Conservation (phyloP, 1,139 yeast species). For the Spencermartinsiella ligniputridi region DNA sequence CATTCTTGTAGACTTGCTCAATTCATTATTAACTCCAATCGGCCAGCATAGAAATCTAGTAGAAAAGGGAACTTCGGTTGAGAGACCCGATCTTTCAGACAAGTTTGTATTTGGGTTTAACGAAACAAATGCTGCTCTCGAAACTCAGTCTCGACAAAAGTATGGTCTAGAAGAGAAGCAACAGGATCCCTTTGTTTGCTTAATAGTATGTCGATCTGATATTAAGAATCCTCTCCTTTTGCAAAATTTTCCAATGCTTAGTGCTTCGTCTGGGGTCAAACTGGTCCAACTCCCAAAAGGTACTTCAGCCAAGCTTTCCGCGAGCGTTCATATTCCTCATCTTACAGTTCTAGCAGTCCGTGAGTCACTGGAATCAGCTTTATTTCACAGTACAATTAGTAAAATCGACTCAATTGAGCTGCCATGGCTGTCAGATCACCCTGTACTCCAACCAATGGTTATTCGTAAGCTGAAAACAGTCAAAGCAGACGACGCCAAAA, state of each 20-base stretch:
- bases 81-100: slow-evolving; percentile 10
- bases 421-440: slow-evolving; percentile 9
- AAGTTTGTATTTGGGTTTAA: slow-evolving; percentile 20
- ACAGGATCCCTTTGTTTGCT: not conserved
- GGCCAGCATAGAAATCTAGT: slow-evolving; percentile 9
- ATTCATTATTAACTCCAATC: slow-evolving; percentile 12
- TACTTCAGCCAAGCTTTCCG: slow-evolving; percentile 15
- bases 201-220: slow-evolving; percentile 25
- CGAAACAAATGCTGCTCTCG: slow-evolving; percentile 18
- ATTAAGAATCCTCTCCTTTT: slow-evolving; percentile 18
- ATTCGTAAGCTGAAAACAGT: slow-evolving; percentile 8
- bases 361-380: not conserved
- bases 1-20: slow-evolving; percentile 10
- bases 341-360: slow-evolving; percentile 1
- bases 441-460: slow-evolving; percentile 1
- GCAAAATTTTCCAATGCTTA: slow-evolving; percentile 22
- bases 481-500: slow-evolving; percentile 3
- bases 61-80: slow-evolving; percentile 6
- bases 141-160: slow-evolving; percentile 10
- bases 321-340: slow-evolving; percentile 4
- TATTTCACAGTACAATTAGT: slow-evolving; percentile 4
- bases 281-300: slow-evolving; percentile 23
- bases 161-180: slow-evolving; percentile 5
- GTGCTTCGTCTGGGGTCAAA: slow-evolving; percentile 18
- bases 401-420: slow-evolving; percentile 3